phyloP scores from a whole-genome alignment of 257 asterid species.

The Misopates orontium region DNA sequence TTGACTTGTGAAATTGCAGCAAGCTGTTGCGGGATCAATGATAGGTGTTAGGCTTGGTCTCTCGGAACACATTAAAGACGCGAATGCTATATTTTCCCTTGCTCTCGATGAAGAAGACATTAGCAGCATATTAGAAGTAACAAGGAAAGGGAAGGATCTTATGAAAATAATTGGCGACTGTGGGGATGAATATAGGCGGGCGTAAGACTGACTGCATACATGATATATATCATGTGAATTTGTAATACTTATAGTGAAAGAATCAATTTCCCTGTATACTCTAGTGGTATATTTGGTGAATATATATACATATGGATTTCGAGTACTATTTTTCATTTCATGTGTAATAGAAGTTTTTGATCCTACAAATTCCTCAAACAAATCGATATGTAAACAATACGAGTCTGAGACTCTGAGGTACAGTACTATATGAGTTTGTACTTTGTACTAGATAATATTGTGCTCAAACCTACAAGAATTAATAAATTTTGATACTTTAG shows the following conservation, averaged over 20 bases:
- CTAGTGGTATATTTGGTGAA: neutral
- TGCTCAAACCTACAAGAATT: too few species aligned
- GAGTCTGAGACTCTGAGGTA: too few species aligned
- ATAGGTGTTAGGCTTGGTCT: slow-evolving; percentile 92
- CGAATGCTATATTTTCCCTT: slow-evolving; percentile 65
- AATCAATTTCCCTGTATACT: neutral
- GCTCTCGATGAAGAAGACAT: slow-evolving; percentile 76
- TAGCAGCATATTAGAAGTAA: slow-evolving; percentile 57
- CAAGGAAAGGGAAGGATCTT: slow-evolving; percentile 78
- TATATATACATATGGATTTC: too few species aligned
- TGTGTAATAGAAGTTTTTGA: too few species aligned
- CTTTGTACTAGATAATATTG: too few species aligned
- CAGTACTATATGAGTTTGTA: too few species aligned
- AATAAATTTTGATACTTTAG: too few species aligned
- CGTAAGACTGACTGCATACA: slow-evolving; percentile 21
- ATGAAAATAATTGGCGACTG: slow-evolving; percentile 78
- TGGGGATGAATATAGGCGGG: slow-evolving; percentile 91
- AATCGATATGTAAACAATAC: too few species aligned
- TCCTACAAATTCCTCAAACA: too few species aligned
- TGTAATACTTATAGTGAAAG: neutral
- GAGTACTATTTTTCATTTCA: too few species aligned
- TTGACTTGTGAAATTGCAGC: slow-evolving; percentile 50
- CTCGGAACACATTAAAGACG: slow-evolving; percentile 71
- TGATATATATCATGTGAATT: neutral
- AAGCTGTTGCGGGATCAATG: slow-evolving; percentile 95